Evolutionary conservation across 2,329 filamentous ascomycete species (phyloP).

Genomic region (Coniochaeta ligniaria): DNA sequence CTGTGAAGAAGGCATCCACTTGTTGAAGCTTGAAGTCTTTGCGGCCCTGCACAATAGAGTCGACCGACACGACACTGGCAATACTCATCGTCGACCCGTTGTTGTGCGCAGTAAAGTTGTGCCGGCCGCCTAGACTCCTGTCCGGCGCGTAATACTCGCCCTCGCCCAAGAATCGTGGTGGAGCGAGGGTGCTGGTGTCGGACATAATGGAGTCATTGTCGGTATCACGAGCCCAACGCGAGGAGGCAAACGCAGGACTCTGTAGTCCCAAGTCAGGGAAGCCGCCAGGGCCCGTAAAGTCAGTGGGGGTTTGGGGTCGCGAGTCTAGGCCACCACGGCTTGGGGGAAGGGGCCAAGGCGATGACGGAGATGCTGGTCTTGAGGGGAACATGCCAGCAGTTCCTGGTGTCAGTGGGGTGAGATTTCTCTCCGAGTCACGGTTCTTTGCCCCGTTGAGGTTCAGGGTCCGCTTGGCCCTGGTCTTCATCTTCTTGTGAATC

Average conservation of each 20-base stretch:
- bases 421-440: neutral
- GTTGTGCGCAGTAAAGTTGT: neutral
- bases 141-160: slow-evolving; percentile 1
- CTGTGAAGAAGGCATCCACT: slow-evolving; percentile 58
- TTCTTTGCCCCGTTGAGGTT: neutral
- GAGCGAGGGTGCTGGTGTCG: slow-evolving; percentile 6
- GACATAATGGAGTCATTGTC: slow-evolving; percentile 6
- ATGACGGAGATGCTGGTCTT: neutral
- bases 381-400: neutral
- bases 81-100: slow-evolving; percentile 16
- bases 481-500: slow-evolving; percentile 9
- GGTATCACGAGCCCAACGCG: slow-evolving; percentile 2
- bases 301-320: neutral
- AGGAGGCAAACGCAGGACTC: slow-evolving; percentile 2
- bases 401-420: neutral
- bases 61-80: slow-evolving; percentile 30
- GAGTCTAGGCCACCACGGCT: neutral
- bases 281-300: neutral
- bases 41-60: slow-evolving; percentile 36
- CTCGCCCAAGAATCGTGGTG: slow-evolving; percentile 6
- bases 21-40: slow-evolving; percentile 57
- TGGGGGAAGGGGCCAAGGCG: neutral
- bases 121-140: neutral
- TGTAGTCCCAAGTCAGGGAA: neutral
- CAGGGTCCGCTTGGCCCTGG: neutral